Evolutionary conservation across 1,284 basidiomycete genomes (phyloP).

Genomic region (Malassezia brasiliensis): DNA sequence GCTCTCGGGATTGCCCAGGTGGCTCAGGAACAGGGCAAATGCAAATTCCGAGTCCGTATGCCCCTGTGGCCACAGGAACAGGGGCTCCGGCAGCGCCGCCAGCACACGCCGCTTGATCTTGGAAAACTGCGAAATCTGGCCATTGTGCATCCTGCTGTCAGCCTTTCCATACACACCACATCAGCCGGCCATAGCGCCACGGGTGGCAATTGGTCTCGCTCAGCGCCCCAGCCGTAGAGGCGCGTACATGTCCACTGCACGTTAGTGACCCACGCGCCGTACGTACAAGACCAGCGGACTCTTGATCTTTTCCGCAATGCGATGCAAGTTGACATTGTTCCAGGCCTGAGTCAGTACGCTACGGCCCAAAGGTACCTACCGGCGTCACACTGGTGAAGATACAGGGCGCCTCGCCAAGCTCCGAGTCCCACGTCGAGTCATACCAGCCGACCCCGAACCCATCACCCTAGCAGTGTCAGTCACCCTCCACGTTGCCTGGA

Average conservation of each 20-base stretch:
- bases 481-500: not conserved
- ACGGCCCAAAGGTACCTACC: not conserved
- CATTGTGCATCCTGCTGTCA: slow-evolving; percentile 37
- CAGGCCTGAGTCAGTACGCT: slow-evolving; percentile 22
- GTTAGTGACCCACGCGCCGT: no score
- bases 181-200: slow-evolving; percentile 38
- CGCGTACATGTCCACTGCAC: slow-evolving; percentile 31
- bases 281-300: slow-evolving; percentile 35
- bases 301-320: slow-evolving; percentile 43
- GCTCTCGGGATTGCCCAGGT: slow-evolving; percentile 24
- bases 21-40: slow-evolving; percentile 38
- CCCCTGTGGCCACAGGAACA: slow-evolving; percentile 39
- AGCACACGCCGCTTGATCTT: slow-evolving; percentile 36
- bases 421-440: slow-evolving; percentile 25
- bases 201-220: slow-evolving; percentile 45
- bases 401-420: slow-evolving; percentile 57
- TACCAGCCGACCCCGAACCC: slow-evolving; percentile 87
- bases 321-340: slow-evolving; percentile 43
- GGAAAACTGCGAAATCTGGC: slow-evolving; percentile 34
- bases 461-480: slow-evolving; percentile 56
- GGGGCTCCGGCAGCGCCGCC: slow-evolving; percentile 27
- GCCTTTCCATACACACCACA: slow-evolving; percentile 21
- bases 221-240: slow-evolving; percentile 35
- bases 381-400: slow-evolving; percentile 91
- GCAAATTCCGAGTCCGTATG: slow-evolving; percentile 42